Base-by-base conservation (phyloP, 768 basidiomycete species). In the Amanita rubescens region DNA sequence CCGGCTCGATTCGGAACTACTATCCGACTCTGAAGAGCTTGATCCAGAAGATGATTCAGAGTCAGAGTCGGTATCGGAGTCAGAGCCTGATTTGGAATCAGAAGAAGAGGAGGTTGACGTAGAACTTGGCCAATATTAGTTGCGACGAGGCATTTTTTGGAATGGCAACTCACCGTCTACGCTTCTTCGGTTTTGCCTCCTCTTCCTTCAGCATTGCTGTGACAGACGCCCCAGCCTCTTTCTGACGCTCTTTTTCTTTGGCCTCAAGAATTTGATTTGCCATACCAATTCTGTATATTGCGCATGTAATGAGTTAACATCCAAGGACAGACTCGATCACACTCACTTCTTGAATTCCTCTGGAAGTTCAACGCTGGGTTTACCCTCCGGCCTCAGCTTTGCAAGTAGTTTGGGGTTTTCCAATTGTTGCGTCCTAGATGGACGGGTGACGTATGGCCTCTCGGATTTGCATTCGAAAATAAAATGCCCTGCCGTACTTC, bases 381-480 rank as follows among this genome's bases (percentile, higher is more conserved):
- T 82, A 9, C 85, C 85, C 7, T 84, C 80, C 0, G 75, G 71
- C 66, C 80, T 85, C 35, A 87, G 67, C 66, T 89, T 89, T 3
- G 82, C 77, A 7, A 86, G 69, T 2, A 81, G 46, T 20, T 69
- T 74, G 3, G 91, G 91, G 52, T 90, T 89, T 61, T 92, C 87
- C 14, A 97, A 78, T 66, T 85, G 82, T 60, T 93, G 80, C 1
- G 90, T 90, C 38, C 93, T 80, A 33, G 91, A 93, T 2, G 94
- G 94, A n/a, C 94, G 78, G 10, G 90, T 81, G 37, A 91, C 75
- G 65, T 96, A 97, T 22, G 91, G 89, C 2, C 87, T 77, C 19
- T 78, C 60, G 15, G 77, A 76, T 68, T 90, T 91, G 78, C 94
- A 97, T 70, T 96, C 81, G 63, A 85, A 97, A 11, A 84, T 96